Evolutionary conservation across 306 rosid species (phyloP).

Genomic region (Styphnolobium japonicum): DNA sequence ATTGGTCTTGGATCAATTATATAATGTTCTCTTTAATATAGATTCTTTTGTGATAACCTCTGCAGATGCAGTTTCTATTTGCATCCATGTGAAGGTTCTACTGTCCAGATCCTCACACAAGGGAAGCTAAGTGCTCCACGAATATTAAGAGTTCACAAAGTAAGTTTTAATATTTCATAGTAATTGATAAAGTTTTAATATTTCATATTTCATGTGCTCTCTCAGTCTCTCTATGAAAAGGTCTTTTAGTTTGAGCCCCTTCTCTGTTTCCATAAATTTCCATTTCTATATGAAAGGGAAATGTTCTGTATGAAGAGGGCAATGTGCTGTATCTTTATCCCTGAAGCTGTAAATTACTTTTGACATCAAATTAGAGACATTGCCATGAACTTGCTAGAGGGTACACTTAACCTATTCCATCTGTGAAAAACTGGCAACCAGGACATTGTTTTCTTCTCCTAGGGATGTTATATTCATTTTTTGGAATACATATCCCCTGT

Average conservation of each 20-base stretch:
- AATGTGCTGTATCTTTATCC: background rate
- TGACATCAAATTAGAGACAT: background rate
- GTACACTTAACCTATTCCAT: background rate
- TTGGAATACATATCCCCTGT: background rate
- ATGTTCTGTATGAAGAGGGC: background rate
- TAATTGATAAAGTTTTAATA: constrained; percentile 15
- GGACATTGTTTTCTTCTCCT: background rate
- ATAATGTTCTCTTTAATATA: constrained; percentile 9
- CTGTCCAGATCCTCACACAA: constrained; percentile 65
- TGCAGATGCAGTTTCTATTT: constrained; percentile 88
- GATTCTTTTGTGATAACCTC: constrained; percentile 1
- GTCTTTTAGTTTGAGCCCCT: no score
- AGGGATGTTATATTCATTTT: background rate
- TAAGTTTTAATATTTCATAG: constrained; percentile 34
- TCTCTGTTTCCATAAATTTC: no score
- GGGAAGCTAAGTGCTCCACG: constrained; percentile 95
- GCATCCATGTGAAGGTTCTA: constrained; percentile 79
- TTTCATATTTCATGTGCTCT: constrained; percentile 35
- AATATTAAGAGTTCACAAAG: constrained; percentile 80
- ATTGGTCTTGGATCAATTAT: background rate
- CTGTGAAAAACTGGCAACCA: background rate
- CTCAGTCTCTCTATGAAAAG: background rate
- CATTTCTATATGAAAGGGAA: constrained; percentile 41
- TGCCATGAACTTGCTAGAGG: background rate
- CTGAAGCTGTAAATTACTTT: constrained; percentile 35